Conservation (phyloP, 805 yeast species). For the Kuraishia hungarica region DNA sequence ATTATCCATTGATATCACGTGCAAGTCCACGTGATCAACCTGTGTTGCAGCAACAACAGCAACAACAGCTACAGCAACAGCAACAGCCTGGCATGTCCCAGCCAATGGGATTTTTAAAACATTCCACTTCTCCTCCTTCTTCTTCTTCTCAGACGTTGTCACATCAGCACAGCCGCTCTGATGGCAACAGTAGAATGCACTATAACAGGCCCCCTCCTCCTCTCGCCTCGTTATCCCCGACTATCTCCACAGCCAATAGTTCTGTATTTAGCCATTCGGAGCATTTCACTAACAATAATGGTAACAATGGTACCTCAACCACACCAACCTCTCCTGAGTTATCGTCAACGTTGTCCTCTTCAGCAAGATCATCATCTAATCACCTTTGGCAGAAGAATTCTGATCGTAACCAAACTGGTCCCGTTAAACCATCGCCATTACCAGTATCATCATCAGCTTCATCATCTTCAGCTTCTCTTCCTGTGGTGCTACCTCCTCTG, state of each 20-base stretch:
- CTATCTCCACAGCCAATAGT: constrained; percentile 1
- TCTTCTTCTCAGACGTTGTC: too few relatives aligned
- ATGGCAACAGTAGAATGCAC: too few relatives aligned
- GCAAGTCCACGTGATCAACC: not conserved
- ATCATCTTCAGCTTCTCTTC: not conserved
- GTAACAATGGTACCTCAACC: not conserved
- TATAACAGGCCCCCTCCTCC: too few relatives aligned
- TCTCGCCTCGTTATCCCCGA: constrained; percentile 3
- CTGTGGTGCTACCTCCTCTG: not conserved
- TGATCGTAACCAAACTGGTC: not conserved
- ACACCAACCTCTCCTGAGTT: not conserved
- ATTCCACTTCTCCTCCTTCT: too few relatives aligned
- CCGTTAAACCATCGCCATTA: not conserved
- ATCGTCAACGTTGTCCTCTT: not conserved
- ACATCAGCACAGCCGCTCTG: too few relatives aligned
- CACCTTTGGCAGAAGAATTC: not conserved
- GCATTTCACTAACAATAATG: not conserved
- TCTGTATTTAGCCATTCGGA: constrained; percentile 13
- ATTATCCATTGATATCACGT: constrained; percentile 53
- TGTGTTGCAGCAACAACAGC: too few relatives aligned
- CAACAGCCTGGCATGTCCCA: too few relatives aligned
- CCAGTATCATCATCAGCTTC: not conserved
- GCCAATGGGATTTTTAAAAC: too few relatives aligned
- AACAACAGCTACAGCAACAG: too few relatives aligned
- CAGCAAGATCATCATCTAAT: not conserved